Base-by-base conservation (phyloP, 2,329 filamentous ascomycete genomes). In the Diaporthe citrichinensis region DNA sequence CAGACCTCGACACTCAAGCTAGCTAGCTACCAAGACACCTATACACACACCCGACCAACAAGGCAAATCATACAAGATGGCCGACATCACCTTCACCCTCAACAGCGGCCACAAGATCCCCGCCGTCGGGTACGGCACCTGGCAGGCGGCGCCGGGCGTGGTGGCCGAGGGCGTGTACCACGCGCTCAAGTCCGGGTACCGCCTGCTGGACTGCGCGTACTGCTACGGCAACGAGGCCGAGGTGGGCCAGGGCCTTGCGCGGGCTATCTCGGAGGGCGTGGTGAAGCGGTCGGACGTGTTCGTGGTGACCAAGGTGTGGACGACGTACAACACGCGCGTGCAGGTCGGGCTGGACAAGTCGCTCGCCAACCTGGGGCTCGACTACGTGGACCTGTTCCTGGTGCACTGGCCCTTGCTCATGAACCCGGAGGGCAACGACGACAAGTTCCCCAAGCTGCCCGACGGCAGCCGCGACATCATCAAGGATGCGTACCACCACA, bases 251-350 rank as follows among this genome's bases (percentile, higher is more conserved):
- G 95, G 94, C 14, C 89, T 98, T 72, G 91, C 92, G 82, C 92
- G 94, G 74, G 94, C 93, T 41, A 91, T 96, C 80, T 88, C 86
- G 36, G 86, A 91, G 7, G 94, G 94, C 34, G 87, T 90, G 77
- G 87, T 94, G 80, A 94, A 93, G 88, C 90, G 95, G 77, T 90
- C 94, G 82, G 94, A 97, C 75, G 85, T 97, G 77, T 97, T 97
- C 85, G 91, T 97, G 76, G 94, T 94, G 73, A 95, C 92, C 80
- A 97, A 98, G 89, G 90, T 96, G 51, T 97, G 95, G 94, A 93
- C 92, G 81, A 95, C 94, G 69, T 96, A 94, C 86, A 92, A 93
- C 84, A 91, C 90, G 41, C 88, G 92, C 9, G 92, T 92, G 8
- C 92, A 94, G 84, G 86, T 93, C 80, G 92, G 90, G 49, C 88